These are phyloP conservation scores for Flueggea neowawraea DNA, from an alignment of 441 rosid species.

Conservation along the genomic window DNA sequence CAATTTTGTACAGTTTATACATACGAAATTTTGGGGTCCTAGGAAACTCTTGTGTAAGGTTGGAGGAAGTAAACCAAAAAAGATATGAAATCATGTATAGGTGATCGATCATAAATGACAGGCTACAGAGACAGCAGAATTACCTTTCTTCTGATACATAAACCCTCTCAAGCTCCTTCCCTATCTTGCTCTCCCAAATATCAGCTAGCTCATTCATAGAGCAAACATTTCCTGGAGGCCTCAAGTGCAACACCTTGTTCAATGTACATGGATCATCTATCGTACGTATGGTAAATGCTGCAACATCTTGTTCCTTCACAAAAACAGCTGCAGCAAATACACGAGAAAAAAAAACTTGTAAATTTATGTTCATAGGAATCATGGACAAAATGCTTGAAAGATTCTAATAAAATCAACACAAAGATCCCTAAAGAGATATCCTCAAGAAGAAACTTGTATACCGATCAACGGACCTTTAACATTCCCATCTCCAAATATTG, in stretches of 20 bases:
- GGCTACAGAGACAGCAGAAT: neutral
- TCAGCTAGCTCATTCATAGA: constrained; percentile 52
- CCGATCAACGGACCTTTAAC: constrained; percentile 34
- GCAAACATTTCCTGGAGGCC: constrained; percentile 51
- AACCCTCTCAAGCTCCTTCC: constrained; percentile 37
- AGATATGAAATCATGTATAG: too few species aligned
- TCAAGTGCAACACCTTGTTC: constrained; percentile 48
- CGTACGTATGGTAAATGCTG: constrained; percentile 46
- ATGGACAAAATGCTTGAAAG: too few species aligned
- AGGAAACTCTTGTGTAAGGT: too few species aligned
- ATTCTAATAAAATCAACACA: too few species aligned
- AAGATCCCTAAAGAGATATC: too few species aligned
- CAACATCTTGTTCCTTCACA: constrained; percentile 47
- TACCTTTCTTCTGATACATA: constrained; percentile 53
- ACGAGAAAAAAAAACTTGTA: constrained; percentile 4
- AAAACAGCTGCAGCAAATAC: constrained; percentile 43
- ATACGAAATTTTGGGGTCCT: too few species aligned
- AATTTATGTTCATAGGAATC: too few species aligned
- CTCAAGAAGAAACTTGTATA: neutral
- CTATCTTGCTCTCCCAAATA: constrained; percentile 54
- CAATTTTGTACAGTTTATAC: too few species aligned
- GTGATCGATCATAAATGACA: too few species aligned
- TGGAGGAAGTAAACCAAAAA: too few species aligned
- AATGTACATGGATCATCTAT: constrained; percentile 49
- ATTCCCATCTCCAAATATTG: constrained; percentile 52